These are phyloP conservation scores for Musa acuminata DNA, from an alignment of 176 grass and related monocot species.

Conservation along the genomic window DNA sequence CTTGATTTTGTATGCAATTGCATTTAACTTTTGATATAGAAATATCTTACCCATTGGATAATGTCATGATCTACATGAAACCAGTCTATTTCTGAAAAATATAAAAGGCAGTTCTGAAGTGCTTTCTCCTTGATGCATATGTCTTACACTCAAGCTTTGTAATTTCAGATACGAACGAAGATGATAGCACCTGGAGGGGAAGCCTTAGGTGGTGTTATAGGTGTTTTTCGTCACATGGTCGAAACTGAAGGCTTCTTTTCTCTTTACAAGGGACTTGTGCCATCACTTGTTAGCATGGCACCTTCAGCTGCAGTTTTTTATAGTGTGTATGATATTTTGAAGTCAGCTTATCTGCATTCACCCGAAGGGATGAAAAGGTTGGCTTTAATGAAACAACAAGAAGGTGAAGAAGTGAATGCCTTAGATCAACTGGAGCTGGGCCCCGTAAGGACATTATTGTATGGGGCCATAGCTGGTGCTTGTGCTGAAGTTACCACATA, in stretches of 20 bases:
- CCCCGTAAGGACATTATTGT: conserved; percentile 71
- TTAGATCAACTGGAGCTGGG: conserved; percentile 88
- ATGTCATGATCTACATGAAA: too few species aligned
- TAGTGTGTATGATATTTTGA: conserved; percentile 93
- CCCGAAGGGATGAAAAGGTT: conserved; percentile 62
- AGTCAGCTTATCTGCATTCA: conserved; percentile 74
- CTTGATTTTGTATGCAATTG: neutral
- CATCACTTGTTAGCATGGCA: conserved; percentile 97
- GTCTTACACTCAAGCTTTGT: conserved; percentile 4
- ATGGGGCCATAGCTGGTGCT: conserved; percentile 80
- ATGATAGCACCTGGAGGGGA: conserved; percentile 98
- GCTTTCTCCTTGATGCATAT: too few species aligned
- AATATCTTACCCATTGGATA: too few species aligned
- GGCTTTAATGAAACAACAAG: conserved; percentile 48
- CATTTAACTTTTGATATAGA: too few species aligned
- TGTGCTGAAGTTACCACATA: conserved; percentile 88
- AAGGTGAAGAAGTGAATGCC: conserved; percentile 65
- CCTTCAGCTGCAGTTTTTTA: conserved; percentile 97
- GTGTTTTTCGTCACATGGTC: conserved; percentile 78
- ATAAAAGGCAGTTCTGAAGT: too few species aligned
- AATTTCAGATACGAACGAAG: conserved; percentile 86
- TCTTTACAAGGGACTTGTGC: conserved; percentile 83
- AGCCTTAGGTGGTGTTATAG: conserved; percentile 84
- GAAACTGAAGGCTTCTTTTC: conserved; percentile 93
- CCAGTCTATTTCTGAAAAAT: too few species aligned